These are phyloP conservation scores for Cryptosporidium sp. DNA, from an alignment of 169 alveolate genomes.

Conservation along the genomic window DNA sequence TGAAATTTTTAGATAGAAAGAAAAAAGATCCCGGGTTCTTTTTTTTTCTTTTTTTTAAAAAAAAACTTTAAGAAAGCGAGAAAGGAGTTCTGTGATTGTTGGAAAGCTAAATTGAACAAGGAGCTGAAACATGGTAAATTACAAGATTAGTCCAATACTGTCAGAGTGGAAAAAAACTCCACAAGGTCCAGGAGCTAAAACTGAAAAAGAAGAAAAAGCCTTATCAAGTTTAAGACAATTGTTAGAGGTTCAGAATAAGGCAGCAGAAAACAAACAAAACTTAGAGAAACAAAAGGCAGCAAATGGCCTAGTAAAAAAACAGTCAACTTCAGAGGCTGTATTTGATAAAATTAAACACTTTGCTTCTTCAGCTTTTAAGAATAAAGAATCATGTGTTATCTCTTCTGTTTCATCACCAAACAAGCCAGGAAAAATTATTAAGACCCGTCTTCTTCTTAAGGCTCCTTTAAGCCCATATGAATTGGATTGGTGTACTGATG, in stretches of 20 bases:
- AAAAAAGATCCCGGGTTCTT: background rate
- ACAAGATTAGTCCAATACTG: slow-evolving; percentile 48
- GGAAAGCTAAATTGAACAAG: background rate
- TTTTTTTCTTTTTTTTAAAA: background rate
- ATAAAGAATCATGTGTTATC: slow-evolving; percentile 60
- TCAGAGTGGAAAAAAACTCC: slow-evolving; percentile 65
- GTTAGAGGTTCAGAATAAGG: slow-evolving; percentile 66
- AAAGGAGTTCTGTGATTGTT: background rate
- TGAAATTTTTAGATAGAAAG: slow-evolving; percentile 12
- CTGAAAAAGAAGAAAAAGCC: slow-evolving; percentile 64
- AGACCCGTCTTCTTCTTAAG: slow-evolving; percentile 55
- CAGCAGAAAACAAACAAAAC: slow-evolving; percentile 65
- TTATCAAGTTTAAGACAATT: slow-evolving; percentile 53
- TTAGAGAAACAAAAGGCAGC: slow-evolving; percentile 62
- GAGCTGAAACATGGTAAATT: slow-evolving; percentile 38
- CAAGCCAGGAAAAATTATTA: slow-evolving; percentile 62
- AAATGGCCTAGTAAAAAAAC: slow-evolving; percentile 38
- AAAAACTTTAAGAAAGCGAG: background rate
- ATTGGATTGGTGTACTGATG: slow-evolving; percentile 70
- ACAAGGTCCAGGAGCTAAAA: slow-evolving; percentile 69
- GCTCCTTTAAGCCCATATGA: slow-evolving; percentile 67
- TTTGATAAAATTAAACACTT: slow-evolving; percentile 57
- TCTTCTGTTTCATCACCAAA: slow-evolving; percentile 65
- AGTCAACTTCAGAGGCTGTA: slow-evolving; percentile 67
- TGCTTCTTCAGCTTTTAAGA: slow-evolving; percentile 68